A percentile compares a stretch with the other conserved stretches of the same genome.
These are phyloP conservation scores for Pseudopyrenochaeta lycopersici DNA, from an alignment of 2,329 filamentous ascomycete species.

Conservation along the genomic window DNA sequence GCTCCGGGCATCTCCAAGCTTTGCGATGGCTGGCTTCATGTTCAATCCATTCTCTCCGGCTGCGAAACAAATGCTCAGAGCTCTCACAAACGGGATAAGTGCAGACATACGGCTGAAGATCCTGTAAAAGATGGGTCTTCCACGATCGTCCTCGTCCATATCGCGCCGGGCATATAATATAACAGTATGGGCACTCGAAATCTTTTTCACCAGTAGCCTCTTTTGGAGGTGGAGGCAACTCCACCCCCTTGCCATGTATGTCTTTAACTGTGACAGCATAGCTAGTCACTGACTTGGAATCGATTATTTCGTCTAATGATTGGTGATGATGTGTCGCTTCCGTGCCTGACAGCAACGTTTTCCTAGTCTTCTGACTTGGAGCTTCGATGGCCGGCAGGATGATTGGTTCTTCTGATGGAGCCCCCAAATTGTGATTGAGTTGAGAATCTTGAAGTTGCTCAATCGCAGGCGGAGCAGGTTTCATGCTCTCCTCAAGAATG, in stretches of 20 bases:
- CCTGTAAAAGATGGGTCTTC: slow-evolving; percentile 48
- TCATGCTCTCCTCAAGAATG: slow-evolving; percentile 26
- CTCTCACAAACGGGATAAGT: slow-evolving; percentile 44
- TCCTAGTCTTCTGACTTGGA: slow-evolving; percentile 44
- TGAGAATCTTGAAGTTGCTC: slow-evolving; percentile 12
- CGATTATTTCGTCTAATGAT: slow-evolving; percentile 48
- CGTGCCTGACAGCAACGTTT: slow-evolving; percentile 47
- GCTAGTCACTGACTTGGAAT: slow-evolving; percentile 47
- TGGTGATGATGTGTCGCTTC: slow-evolving; percentile 49
- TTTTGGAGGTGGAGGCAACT: slow-evolving; percentile 45
- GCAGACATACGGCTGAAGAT: slow-evolving; percentile 49
- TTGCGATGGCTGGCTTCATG: slow-evolving; percentile 50
- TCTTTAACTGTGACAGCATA: slow-evolving; percentile 49
- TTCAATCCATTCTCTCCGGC: slow-evolving; percentile 48
- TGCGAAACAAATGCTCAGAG: slow-evolving; percentile 43
- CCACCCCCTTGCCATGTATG: slow-evolving; percentile 41
- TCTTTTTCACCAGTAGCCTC: slow-evolving; percentile 43
- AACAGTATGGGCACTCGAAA: slow-evolving; percentile 51
- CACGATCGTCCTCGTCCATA: slow-evolving; percentile 45
- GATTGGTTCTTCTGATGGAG: slow-evolving; percentile 7
- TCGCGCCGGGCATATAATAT: slow-evolving; percentile 49
- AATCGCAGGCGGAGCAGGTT: not conserved
- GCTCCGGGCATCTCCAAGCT: slow-evolving; percentile 48
- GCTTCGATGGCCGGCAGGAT: slow-evolving; percentile 19
- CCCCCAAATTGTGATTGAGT: slow-evolving; percentile 25